These are phyloP conservation scores for Pythium brassicae DNA, from an alignment of 352 stramenopile genomes.

Conservation along the genomic window DNA sequence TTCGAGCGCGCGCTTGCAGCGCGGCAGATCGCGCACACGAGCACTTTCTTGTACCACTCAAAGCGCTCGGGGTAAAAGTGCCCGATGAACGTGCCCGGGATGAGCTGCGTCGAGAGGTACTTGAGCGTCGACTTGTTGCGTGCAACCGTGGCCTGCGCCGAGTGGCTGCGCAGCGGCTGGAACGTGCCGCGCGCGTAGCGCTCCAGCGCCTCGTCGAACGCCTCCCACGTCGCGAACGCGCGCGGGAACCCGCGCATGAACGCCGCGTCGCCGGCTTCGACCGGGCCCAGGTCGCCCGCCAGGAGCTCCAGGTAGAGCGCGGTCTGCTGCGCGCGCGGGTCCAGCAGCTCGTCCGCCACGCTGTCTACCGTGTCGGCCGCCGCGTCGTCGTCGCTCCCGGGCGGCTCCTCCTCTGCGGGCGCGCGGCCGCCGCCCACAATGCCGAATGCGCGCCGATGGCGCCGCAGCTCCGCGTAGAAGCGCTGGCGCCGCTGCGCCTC, in stretches of 20 bases:
- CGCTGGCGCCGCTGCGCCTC: constrained; percentile 2
- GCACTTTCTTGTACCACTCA: constrained; percentile 10
- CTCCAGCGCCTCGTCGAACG: constrained; percentile 4
- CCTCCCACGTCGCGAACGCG: constrained; percentile 1
- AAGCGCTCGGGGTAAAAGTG: constrained; percentile 6
- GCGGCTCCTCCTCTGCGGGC: not conserved
- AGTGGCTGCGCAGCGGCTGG: constrained; percentile 4
- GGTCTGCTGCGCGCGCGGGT: not conserved
- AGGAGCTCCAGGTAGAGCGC: constrained; percentile 3
- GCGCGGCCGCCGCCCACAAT: not conserved
- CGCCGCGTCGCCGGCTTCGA: not conserved
- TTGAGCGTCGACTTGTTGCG: constrained; percentile 9
- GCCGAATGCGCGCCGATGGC: constrained; percentile 2
- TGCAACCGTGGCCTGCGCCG: not conserved
- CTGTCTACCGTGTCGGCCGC: not conserved
- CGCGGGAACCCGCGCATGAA: constrained; percentile 6
- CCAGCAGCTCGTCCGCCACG: not conserved
- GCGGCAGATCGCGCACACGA: constrained; percentile 6
- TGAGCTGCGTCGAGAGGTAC: constrained; percentile 3
- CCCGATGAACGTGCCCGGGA: constrained; percentile 6
- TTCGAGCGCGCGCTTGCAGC: not conserved
- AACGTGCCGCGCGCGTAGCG: constrained; percentile 1
- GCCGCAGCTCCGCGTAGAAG: constrained; percentile 1
- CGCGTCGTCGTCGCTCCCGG: not conserved
- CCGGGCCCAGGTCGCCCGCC: constrained; percentile 1